phyloP scores from a whole-genome alignment of 495 filamentous ascomycete genomes.

The Penicillium ochrochloron region DNA sequence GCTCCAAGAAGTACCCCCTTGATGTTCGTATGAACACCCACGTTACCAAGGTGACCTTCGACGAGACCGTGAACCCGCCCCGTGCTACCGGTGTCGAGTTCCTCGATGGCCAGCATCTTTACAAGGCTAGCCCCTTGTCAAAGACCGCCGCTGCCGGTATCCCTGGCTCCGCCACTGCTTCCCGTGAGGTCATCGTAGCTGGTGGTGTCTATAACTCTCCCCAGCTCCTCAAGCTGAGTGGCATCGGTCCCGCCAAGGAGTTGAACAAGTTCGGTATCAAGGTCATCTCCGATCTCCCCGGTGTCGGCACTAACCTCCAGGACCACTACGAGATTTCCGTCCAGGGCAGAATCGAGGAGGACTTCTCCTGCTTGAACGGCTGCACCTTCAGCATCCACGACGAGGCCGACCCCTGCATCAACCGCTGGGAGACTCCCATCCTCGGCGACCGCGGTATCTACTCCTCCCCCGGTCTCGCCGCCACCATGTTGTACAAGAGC shows the following conservation, averaged over 20 bases:
- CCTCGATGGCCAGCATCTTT: constrained; percentile 62
- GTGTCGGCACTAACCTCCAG: constrained; percentile 69
- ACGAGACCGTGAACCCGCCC: constrained; percentile 46
- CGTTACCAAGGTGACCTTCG: constrained; percentile 66
- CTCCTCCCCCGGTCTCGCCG: constrained; percentile 49
- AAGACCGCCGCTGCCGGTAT: constrained; percentile 34
- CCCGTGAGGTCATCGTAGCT: constrained; percentile 61
- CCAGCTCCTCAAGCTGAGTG: constrained; percentile 65
- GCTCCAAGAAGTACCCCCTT: constrained; percentile 58
- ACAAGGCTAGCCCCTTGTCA: constrained; percentile 58
- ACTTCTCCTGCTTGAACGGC: constrained; percentile 42
- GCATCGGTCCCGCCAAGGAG: constrained; percentile 58
- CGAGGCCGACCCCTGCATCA: constrained; percentile 15
- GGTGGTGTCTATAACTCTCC: constrained; percentile 66
- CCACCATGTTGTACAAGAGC: constrained; percentile 51
- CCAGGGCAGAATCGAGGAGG: constrained; percentile 43
- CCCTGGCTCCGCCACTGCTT: constrained; percentile 51
- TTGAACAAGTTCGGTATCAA: constrained; percentile 54
- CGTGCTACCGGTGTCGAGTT: constrained; percentile 67
- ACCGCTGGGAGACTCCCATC: constrained; percentile 40
- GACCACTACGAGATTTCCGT: constrained; percentile 64
- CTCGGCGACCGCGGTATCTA: constrained; percentile 52
- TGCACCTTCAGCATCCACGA: constrained; percentile 18
- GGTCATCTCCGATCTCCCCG: constrained; percentile 58
- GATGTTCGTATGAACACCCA: constrained; percentile 61